Evolutionary conservation across 2,329 filamentous ascomycete species (phyloP).

Genomic region (Trichocomaceae sp.): DNA sequence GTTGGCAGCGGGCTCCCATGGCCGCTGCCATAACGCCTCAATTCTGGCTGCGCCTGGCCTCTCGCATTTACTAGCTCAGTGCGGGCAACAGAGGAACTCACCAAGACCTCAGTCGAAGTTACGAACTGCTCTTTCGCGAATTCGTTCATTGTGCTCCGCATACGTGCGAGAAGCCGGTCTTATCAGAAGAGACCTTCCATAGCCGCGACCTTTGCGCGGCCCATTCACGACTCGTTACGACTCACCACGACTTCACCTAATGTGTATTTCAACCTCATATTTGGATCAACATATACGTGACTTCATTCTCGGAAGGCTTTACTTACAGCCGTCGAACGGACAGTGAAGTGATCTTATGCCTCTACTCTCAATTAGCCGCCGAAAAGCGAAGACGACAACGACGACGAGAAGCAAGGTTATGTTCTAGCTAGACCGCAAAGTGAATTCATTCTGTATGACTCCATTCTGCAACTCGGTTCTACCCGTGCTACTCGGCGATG

Average conservation of each 20-base stretch:
- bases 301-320: not conserved
- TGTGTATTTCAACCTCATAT: not conserved
- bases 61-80: constrained; percentile 1
- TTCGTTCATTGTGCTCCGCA: not conserved
- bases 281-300: not conserved
- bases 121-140: too few species aligned
- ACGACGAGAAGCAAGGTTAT: constrained; percentile 8
- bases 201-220: not conserved
- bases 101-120: not conserved
- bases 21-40: constrained; percentile 7
- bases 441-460: not conserved
- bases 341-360: not conserved
- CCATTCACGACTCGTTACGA: too few species aligned
- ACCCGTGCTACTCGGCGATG: constrained; percentile 26
- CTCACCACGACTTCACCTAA: too few species aligned
- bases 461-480: constrained; percentile 3
- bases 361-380: not conserved
- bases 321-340: not conserved
- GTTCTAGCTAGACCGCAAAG: not conserved
- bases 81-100: not conserved
- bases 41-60: constrained; percentile 10
- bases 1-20: constrained; percentile 8
- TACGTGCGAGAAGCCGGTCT: not conserved
- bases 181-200: not conserved
- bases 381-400: not conserved